These are phyloP conservation scores for Apocynum venetum DNA, from an alignment of 257 asterid species.

Conservation along the genomic window DNA sequence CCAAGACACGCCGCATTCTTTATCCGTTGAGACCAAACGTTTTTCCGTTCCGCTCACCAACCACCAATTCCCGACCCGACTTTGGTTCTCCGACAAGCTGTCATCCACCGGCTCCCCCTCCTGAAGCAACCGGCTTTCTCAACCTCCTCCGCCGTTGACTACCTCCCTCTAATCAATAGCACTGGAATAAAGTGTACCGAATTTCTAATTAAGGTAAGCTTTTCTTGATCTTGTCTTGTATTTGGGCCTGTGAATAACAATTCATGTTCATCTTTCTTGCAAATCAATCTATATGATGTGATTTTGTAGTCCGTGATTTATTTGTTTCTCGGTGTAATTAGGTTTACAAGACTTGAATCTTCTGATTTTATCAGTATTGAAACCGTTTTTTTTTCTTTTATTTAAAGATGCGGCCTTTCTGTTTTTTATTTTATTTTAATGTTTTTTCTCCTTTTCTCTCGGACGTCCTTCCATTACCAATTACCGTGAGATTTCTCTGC, in stretches of 20 bases:
- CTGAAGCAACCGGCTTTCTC: background rate
- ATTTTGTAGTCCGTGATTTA: too few species aligned
- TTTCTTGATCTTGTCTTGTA: background rate
- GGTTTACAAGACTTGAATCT: background rate
- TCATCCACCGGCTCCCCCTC: background rate
- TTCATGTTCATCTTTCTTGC: background rate
- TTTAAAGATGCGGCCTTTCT: background rate
- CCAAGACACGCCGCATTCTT: too few species aligned
- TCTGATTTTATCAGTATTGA: background rate
- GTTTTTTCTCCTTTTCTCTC: background rate
- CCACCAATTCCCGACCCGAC: background rate
- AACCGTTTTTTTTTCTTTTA: background rate
- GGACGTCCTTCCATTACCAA: background rate
- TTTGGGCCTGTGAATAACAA: background rate
- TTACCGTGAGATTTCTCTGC: background rate
- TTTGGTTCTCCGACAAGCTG: background rate
- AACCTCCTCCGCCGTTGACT: background rate
- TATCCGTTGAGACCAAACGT: too few species aligned
- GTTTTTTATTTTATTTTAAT: too few species aligned
- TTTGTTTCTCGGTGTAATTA: background rate
- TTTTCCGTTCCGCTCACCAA: background rate
- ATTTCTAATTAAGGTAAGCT: constrained; percentile 3
- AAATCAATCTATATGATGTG: background rate
- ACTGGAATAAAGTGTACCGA: background rate
- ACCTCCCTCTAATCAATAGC: background rate